A percentile compares a stretch with the other conserved stretches of the same genome.
Conservation (phyloP, 1,284 basidiomycete genomes). For the Trametes sp. region DNA sequence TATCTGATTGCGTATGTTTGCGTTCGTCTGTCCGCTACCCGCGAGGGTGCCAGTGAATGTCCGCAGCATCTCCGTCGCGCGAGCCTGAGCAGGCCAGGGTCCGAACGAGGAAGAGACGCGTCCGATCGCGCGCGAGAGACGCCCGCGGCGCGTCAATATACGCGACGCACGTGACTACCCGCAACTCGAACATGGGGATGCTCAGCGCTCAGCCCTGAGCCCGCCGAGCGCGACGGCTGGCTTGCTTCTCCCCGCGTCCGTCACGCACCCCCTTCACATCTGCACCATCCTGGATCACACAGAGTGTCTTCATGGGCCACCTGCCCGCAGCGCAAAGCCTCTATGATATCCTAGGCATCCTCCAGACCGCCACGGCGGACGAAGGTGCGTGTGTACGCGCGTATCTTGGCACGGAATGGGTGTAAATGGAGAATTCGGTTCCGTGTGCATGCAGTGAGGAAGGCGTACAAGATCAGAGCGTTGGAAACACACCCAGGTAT, state of each 20-base stretch:
- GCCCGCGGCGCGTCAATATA: conserved; percentile 11
- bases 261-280: conserved; percentile 23
- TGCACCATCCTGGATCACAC: conserved; percentile 30
- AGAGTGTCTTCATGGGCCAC: conserved; percentile 31
- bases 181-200: conserved; percentile 29
- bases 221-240: conserved; percentile 17
- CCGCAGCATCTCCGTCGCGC: neutral
- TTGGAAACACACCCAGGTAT: conserved; percentile 67
- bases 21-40: neutral
- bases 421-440: conserved; percentile 4
- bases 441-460: conserved; percentile 55
- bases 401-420: conserved; percentile 3
- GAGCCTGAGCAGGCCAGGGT: neutral
- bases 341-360: conserved; percentile 44
- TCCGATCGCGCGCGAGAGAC: neutral
- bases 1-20: neutral
- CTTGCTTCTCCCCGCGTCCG: conserved; percentile 24
- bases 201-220: too few species aligned
- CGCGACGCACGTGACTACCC: conserved; percentile 32
- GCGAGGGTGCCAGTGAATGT: neutral
- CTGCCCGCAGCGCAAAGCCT: conserved; percentile 38
- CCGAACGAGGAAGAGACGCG: conserved; percentile 7
- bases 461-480: conserved; percentile 66
- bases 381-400: conserved; percentile 33
- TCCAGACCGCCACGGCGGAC: conserved; percentile 41